Percentiles rank a stretch among this genome's conserved stretches.
These are phyloP conservation scores for Amaranthus cruentus DNA, from an alignment of 148 eudicot species.

Conservation along the genomic window DNA sequence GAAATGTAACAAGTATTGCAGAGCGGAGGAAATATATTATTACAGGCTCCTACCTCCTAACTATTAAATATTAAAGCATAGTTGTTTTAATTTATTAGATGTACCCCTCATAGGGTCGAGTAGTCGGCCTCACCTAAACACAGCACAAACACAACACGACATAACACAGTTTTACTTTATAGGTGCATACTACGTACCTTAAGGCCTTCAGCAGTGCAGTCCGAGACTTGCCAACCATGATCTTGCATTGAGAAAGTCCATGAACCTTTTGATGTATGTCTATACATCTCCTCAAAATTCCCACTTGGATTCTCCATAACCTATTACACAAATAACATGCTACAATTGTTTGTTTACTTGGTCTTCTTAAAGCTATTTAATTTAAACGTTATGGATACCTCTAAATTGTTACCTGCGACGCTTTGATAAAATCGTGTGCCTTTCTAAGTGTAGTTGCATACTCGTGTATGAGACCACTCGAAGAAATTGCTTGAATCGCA, in stretches of 20 bases:
- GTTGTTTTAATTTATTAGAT: too few species aligned
- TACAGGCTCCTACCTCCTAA: too few species aligned
- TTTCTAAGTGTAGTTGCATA: constrained; percentile 40
- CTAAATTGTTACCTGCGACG: constrained; percentile 36
- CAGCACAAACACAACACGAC: too few species aligned
- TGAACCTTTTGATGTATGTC: constrained; percentile 52
- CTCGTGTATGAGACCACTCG: constrained; percentile 33
- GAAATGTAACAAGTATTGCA: too few species aligned
- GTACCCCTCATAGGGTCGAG: too few species aligned
- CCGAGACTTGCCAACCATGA: constrained; percentile 79
- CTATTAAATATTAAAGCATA: too few species aligned
- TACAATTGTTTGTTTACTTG: background rate
- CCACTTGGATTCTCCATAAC: constrained; percentile 50
- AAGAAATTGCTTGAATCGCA: constrained; percentile 43
- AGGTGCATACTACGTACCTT: constrained; percentile 29
- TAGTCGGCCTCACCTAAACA: too few species aligned
- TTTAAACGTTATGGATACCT: background rate
- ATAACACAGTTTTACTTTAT: background rate
- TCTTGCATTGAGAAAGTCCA: constrained; percentile 72
- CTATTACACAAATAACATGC: constrained; percentile 13
- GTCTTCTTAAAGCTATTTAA: background rate
- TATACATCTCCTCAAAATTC: constrained; percentile 41
- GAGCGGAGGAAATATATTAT: too few species aligned
- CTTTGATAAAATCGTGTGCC: constrained; percentile 51
- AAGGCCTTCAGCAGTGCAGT: constrained; percentile 67